phyloP scores from a whole-genome alignment of 257 asterid genomes.

The Nicotiana knightiana region DNA sequence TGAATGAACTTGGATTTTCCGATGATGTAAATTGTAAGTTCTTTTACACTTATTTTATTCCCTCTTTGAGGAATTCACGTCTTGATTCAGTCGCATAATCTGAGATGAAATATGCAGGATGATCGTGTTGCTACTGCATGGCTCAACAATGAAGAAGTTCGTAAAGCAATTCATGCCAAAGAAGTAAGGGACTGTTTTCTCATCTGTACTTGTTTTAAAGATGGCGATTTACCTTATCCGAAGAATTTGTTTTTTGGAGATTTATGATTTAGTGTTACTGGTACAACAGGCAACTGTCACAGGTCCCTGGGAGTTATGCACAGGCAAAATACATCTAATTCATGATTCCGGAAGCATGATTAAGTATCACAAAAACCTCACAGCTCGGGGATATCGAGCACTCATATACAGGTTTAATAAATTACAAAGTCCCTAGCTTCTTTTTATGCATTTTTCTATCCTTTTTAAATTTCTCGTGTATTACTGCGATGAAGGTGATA shows the following conservation, averaged over 20 bases:
- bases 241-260: neutral
- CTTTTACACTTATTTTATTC: neutral
- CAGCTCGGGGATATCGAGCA: constrained; percentile 76
- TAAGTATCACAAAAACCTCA: constrained; percentile 79
- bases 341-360: constrained; percentile 97
- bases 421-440: neutral
- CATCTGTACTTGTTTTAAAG: constrained; percentile 1
- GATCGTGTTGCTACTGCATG: constrained; percentile 80
- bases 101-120: constrained; percentile 37
- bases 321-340: constrained; percentile 41
- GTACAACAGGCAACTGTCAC: constrained; percentile 39
- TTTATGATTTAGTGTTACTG: neutral
- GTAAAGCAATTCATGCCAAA: constrained; percentile 86
- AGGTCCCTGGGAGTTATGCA: constrained; percentile 68
- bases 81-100: neutral
- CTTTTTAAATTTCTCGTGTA: neutral
- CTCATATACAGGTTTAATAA: constrained; percentile 58
- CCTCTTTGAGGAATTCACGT: neutral
- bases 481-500: too few relatives aligned
- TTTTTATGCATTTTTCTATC: neutral
- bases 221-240: neutral
- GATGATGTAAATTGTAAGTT: neutral
- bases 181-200: constrained; percentile 44
- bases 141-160: constrained; percentile 70
- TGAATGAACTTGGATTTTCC: too few relatives aligned